Conservation (phyloP, 331 rosid species). For the Spiraea crenata region DNA sequence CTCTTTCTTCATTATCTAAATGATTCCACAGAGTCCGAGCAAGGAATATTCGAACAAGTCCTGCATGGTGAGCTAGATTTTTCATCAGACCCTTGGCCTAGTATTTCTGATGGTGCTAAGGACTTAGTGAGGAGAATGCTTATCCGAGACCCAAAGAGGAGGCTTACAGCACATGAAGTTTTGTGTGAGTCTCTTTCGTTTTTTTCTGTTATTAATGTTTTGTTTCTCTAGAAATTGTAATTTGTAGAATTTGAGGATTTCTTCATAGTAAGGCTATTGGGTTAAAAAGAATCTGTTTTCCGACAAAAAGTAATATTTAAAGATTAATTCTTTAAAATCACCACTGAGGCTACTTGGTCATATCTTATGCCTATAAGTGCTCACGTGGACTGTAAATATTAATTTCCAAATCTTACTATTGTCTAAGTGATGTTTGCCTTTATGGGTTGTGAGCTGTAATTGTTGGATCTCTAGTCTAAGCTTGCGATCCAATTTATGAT, state of each 20-base stretch:
- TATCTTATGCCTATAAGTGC: background rate
- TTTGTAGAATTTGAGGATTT: background rate
- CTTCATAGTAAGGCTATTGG: background rate
- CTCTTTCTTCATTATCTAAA: background rate
- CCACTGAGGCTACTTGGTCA: background rate
- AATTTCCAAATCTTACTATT: background rate
- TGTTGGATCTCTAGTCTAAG: no score
- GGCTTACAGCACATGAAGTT: slow-evolving; percentile 83
- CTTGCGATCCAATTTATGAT: no score
- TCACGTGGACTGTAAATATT: background rate
- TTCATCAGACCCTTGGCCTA: slow-evolving; percentile 91
- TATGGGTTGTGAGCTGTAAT: background rate
- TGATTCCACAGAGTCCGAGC: slow-evolving; percentile 57
- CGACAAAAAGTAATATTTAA: background rate
- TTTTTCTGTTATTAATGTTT: slow-evolving; percentile 15
- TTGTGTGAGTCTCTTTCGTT: slow-evolving; percentile 60
- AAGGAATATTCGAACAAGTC: slow-evolving; percentile 93
- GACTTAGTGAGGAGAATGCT: slow-evolving; percentile 96
- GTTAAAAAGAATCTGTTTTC: slow-evolving; percentile 9
- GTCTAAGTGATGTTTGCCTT: background rate
- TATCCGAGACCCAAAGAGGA: slow-evolving; percentile 74
- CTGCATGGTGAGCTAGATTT: slow-evolving; percentile 88
- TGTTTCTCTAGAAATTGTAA: slow-evolving; percentile 8
- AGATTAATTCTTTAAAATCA: no score
- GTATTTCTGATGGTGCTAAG: slow-evolving; percentile 89